Conservation (phyloP, 768 basidiomycete genomes). For the Pleurotus salmoneostramineus region DNA sequence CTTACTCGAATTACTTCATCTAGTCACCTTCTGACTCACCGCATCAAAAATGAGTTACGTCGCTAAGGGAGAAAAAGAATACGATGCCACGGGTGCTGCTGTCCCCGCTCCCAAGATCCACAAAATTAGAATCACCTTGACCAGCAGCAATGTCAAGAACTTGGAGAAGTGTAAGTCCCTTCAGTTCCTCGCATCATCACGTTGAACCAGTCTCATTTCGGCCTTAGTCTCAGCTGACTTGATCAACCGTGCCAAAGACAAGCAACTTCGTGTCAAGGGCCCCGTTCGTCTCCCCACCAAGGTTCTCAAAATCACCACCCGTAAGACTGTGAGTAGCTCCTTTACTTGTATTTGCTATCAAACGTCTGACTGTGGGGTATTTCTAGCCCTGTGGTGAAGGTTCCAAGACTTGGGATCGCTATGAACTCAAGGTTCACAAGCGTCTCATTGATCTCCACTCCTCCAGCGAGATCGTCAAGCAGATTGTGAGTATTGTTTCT, state of each 20-base stretch:
- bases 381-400: conserved; percentile 97
- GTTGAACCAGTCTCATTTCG: background rate
- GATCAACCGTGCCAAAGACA: conserved; percentile 99
- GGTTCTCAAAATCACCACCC: conserved; percentile 97
- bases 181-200: background rate
- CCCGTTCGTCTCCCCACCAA: conserved; percentile 99
- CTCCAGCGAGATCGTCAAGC: conserved; percentile 98
- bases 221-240: conserved; percentile 85
- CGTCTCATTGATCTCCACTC: conserved; percentile 99
- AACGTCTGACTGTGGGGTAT: background rate
- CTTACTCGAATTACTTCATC: background rate
- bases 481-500: conserved; percentile 70
- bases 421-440: conserved; percentile 99
- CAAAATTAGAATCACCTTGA: conserved; percentile 99
- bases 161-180: conserved; percentile 86
- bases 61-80: conserved; percentile 98
- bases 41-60: conserved; percentile 86
- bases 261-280: conserved; percentile 98
- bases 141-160: conserved; percentile 96
- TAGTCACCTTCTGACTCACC: conserved; percentile 83
- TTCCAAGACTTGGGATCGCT: conserved; percentile 99
- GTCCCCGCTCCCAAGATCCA: conserved; percentile 90
- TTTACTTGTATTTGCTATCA: background rate
- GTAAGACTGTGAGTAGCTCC: conserved; percentile 79
- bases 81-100: conserved; percentile 87